These are phyloP conservation scores for Camellia japonica DNA, from an alignment of 148 eudicot species.

Conservation along the genomic window DNA sequence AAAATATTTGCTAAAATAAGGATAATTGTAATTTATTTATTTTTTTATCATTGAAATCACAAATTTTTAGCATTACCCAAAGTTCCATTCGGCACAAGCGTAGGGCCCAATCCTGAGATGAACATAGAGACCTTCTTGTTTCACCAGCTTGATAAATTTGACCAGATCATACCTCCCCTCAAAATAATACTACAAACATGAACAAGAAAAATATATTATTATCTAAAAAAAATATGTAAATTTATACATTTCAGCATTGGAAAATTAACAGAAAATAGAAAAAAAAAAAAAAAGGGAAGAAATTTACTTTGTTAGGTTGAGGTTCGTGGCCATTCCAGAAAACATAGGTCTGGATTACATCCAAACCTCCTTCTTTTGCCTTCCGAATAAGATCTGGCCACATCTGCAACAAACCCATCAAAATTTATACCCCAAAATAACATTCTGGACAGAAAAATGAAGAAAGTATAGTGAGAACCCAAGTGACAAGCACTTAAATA, in stretches of 20 bases:
- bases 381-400: conserved; percentile 94
- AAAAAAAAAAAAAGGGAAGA: not conserved
- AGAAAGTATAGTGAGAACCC: too few relatives aligned
- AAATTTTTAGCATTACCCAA: conserved; percentile 58
- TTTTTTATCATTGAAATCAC: not conserved
- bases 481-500: not conserved
- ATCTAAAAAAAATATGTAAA: not conserved
- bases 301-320: conserved; percentile 63
- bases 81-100: conserved; percentile 97
- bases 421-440: not conserved
- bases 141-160: conserved; percentile 70
- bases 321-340: conserved; percentile 99
- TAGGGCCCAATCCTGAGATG: conserved; percentile 92
- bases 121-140: conserved; percentile 78
- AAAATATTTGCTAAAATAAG: not conserved
- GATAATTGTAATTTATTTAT: not conserved
- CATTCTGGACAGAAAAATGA: not conserved
- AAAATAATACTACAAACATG: conserved; percentile 65
- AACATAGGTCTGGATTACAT: conserved; percentile 90
- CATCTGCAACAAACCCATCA: conserved; percentile 48
- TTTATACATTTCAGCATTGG: too few relatives aligned
- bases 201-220: conserved; percentile 15
- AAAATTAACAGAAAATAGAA: not conserved
- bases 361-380: conserved; percentile 91
- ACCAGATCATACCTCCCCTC: conserved; percentile 89